Evolutionary conservation across 345 rosid species (phyloP).

Genomic region (Populus davidiana): DNA sequence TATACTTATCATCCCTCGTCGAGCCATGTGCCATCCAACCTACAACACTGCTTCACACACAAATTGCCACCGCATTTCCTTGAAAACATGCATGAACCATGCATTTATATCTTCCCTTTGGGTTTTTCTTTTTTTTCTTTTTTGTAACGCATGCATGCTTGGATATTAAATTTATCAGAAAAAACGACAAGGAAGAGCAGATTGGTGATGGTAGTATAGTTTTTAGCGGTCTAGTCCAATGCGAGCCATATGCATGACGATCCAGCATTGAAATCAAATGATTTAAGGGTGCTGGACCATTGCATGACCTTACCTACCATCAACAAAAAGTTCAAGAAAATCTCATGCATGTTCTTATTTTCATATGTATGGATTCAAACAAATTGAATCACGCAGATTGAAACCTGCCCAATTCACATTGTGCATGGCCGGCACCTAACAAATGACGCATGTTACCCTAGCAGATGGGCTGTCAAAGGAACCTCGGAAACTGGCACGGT

Average conservation of each 20-base stretch:
- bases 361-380: neutral
- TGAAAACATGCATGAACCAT: neutral
- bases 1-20: neutral
- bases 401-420: no score
- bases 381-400: neutral
- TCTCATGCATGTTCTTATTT: neutral
- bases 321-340: neutral
- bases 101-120: neutral
- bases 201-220: no score
- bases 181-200: no score
- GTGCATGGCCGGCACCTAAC: neutral
- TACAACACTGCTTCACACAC: neutral
- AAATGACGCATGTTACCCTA: neutral
- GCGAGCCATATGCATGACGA: slow-evolving; percentile 12
- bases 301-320: slow-evolving; percentile 30
- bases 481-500: neutral
- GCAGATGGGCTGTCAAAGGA: neutral
- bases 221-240: neutral
- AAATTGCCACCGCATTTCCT: neutral
- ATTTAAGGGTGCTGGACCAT: slow-evolving; percentile 18
- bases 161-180: no score
- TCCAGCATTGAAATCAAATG: slow-evolving; percentile 25
- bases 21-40: neutral
- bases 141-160: neutral
- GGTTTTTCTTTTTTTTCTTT: no score